Conservation (phyloP, 768 basidiomycete genomes). For the Suillus decipiens region DNA sequence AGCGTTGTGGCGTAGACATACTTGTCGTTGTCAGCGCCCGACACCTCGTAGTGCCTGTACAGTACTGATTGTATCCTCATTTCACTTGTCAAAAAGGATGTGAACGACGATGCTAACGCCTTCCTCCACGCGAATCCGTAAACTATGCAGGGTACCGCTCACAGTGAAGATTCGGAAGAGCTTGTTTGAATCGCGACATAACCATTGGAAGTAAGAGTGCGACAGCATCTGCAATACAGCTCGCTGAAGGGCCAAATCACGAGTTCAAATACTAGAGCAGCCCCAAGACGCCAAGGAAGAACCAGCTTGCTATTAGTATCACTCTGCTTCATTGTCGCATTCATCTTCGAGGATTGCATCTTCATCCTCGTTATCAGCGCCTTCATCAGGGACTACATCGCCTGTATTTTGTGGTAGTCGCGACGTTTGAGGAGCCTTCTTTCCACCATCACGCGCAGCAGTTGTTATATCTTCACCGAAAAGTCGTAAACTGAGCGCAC, state of each 20-base stretch:
- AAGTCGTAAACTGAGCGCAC: constrained; percentile 83
- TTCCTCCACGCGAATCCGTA: background rate
- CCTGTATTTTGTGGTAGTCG: background rate
- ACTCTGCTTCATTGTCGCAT: constrained; percentile 13
- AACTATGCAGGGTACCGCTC: background rate
- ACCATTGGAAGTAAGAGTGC: background rate
- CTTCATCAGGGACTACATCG: background rate
- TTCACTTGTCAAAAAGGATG: background rate
- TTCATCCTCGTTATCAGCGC: constrained; percentile 6
- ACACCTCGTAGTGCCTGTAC: background rate
- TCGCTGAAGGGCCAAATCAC: background rate
- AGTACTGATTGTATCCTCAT: background rate
- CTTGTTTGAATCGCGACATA: background rate
- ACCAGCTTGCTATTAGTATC: constrained; percentile 8
- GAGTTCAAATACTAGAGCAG: background rate
- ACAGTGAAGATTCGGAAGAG: background rate
- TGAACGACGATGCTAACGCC: background rate
- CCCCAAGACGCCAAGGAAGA: background rate
- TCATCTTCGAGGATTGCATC: constrained; percentile 10
- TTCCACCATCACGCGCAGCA: constrained; percentile 40
- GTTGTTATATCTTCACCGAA: constrained; percentile 79
- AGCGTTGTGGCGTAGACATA: background rate
- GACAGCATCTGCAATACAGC: background rate
- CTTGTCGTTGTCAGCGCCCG: background rate
- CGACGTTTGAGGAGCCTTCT: constrained; percentile 21